Base-by-base conservation (phyloP, 2,329 filamentous ascomycete species). In the Diplodia sapinea region DNA sequence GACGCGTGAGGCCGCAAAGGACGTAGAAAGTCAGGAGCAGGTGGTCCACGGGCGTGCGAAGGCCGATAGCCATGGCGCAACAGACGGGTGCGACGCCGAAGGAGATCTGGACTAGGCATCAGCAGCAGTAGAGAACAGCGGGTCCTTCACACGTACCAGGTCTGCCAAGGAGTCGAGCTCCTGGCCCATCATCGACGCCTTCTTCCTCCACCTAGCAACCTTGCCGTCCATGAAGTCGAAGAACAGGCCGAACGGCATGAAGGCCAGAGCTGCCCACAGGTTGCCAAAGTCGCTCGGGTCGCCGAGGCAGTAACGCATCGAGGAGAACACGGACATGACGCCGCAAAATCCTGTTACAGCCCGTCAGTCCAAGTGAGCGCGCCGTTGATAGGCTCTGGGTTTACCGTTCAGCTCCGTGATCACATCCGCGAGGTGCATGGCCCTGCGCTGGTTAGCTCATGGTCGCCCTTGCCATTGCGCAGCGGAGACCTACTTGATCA, bases 191-290 rank as follows among this genome's bases (percentile, higher is more conserved):
- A 99, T 84, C 74, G 92, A 96, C 75, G 92, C 95, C 89, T 97
- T 99, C 82, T 93, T 91, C 78, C 95, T 89, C 95, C 95, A 98
- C 71, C 95, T 86, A 70, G 95, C 95, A 67, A 99, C 94, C 78
- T 94, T 95, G 76, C 95, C 95, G 79, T 99, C 95, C 86, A 98
- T 93, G 77, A 97, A 96, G 80, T 99, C 95, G 79, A 98, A 98
- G 83, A 98, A 97, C 13, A 98, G 84, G 5, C 93, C 94, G 69
- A 97, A 92, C 0, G 94, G 94, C 80, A 98, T 91, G 79, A 97
- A 92, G 4, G 84, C 87, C 59, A 99, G 87, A 1, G 95, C 94
- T 40, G 89, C 82, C 87, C 92, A 98, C 66, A 97, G 82, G 73
- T 93, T 90, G 64, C 83, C 83, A 73, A 88, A 83, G 66, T 90